Evolutionary conservation across 495 filamentous ascomycete genomes (phyloP).

Genomic region (Tuber magnatum): DNA sequence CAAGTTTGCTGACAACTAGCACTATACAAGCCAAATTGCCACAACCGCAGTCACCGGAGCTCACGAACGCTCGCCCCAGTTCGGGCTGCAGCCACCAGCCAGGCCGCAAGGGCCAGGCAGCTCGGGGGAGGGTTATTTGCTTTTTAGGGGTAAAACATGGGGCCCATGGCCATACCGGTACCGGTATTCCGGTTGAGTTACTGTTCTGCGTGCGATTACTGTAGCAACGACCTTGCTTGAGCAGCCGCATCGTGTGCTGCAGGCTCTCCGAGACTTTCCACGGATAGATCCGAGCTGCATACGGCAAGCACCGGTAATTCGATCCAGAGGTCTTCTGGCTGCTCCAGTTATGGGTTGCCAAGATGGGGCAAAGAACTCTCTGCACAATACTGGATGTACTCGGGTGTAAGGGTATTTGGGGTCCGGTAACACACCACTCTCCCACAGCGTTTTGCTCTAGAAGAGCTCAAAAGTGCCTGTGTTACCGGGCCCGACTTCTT

Average conservation of each 20-base stretch:
- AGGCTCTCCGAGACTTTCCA: not conserved
- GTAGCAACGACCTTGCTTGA: not conserved
- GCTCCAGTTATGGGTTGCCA: not conserved
- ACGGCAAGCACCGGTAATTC: not conserved
- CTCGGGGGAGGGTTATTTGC: not conserved
- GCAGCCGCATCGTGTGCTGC: not conserved
- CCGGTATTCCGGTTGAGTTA: not conserved
- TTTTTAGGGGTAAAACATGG: not conserved
- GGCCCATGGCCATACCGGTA: not conserved
- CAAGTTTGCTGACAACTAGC: not conserved
- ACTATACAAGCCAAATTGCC: not conserved
- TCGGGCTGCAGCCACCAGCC: not conserved
- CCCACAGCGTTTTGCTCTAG: no score
- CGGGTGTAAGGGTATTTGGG: no score
- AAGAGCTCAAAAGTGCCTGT: no score
- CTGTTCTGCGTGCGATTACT: not conserved
- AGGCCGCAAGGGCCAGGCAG: not conserved
- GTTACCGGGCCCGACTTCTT: no score
- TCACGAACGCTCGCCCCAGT: not conserved
- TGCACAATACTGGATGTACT: not conserved
- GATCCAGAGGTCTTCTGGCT: not conserved
- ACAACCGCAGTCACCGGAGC: not conserved
- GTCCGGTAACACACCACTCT: no score
- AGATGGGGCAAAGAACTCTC: not conserved
- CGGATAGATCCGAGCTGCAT: not conserved